Base-by-base conservation (phyloP, 2,329 filamentous ascomycete genomes). In the Pleoardoris graminearum region DNA sequence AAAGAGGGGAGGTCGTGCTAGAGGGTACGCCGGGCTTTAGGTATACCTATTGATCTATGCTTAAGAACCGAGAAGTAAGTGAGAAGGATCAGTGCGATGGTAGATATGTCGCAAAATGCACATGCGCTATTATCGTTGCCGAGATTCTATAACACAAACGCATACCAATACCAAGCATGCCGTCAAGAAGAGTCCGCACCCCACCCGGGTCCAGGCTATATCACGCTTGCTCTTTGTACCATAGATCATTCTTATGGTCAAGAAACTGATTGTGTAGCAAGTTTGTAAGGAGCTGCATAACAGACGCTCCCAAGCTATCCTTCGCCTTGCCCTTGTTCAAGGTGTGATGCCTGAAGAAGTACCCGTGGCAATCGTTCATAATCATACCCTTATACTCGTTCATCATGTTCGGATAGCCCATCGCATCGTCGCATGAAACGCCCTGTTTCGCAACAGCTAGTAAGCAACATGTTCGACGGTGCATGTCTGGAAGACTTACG, bases 361-460 rank as follows among this genome's bases (percentile, higher is more conserved):
- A 58, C 4, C 68, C 67, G 4, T 55, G 66, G 52, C 68, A 69
- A 38, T 69, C 58, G 7, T 54, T 55, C 12, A 57, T 55, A 7
- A 60, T 59, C 17, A 44, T 43, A 27, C 58, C 57, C 3, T 57
- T 32, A 14, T 57, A 55, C 27, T 51, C 21, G 1, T 58, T 48
- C 12, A 35, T 46, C 50, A 66, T 64, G 32, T 63, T 63, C 1
- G 69, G 69, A 45, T 58, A 72, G 21, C 69, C 69, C 36, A 71
- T 66, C 14, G 68, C 70, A 30, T 74, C 70, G 44, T 71, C 63
- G 55, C 72, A 74, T 6, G 61, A 58, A 22, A 74, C 66, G 10
- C 54, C 54, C 50, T 58, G 19, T 10, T 1, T n/a, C 3, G 27
- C 17, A 1, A 19, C 7, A 23, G 14, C 37, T 8, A 23, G 25